Evolutionary conservation across 495 filamentous ascomycete genomes (phyloP), one percentile per base, ranked within the genome.

Genomic region (Lepraria neglecta): DNA sequence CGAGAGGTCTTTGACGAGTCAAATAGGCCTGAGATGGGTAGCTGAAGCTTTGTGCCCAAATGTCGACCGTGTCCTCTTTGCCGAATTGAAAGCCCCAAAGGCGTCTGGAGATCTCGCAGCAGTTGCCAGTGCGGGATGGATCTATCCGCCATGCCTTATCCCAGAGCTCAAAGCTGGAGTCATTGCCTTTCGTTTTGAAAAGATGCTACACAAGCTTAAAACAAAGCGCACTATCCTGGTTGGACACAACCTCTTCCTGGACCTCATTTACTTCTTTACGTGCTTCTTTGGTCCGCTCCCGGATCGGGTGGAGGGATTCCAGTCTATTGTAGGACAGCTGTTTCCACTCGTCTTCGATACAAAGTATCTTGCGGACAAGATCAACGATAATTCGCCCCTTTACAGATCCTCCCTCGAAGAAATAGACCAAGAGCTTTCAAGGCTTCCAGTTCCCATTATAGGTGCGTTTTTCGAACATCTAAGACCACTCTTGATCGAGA

Each of bases 291-390:
- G 87, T 1, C 65, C 72, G 0, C 73, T 95, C 10, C 90, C 88
- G 4, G 72, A 78, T 14, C 79, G 72, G 6, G 71, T 88, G 4
- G 75, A 79, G 47, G 81, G 84, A 30, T 91, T 91, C 67, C 75
- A 82, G 43, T 46, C 67, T 3, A 64, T 71, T 21, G 73, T 85
- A 24, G 77, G 84, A 62, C 52, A 72, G 33, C 63, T 84, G 7
- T 92, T 92, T 68, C 89, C 90, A 0, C 57, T 78, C 19, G 71
- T 94, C 17, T 73, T 91, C 6, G 90, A 95, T 66, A 92, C 89
- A 0, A 92, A 92, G 66, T 91, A 85, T 62, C 77, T 95, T 58
- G 80, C 82, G 21, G 85, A 83, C 6, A 75, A 81, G 61, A 74
- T 77, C n/a, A 69, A 61, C 28, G 61, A 65, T 17, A 76, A 67